These are phyloP conservation scores for Xerocomus spinulosus DNA, from an alignment of 768 basidiomycete genomes.

Conservation along the genomic window DNA sequence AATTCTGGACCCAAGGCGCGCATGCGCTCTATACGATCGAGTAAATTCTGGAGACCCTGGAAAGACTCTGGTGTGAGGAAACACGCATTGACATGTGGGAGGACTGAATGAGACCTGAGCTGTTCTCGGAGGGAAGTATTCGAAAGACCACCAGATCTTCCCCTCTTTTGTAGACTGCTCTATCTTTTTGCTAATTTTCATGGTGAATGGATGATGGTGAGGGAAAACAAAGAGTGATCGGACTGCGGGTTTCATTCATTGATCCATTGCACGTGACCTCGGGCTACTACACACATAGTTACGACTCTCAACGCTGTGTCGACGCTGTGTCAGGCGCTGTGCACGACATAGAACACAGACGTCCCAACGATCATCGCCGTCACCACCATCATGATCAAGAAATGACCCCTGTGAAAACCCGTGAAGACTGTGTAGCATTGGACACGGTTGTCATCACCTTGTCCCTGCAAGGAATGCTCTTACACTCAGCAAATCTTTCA, in stretches of 20 bases:
- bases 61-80: background rate
- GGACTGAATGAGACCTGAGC: conserved; percentile 61
- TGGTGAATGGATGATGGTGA: conserved; percentile 29
- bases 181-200: conserved; percentile 97
- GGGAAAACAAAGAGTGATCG: conserved; percentile 16
- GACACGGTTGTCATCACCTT: conserved; percentile 39
- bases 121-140: conserved; percentile 95
- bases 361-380: conserved; percentile 46
- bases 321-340: conserved; percentile 13
- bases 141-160: conserved; percentile 96
- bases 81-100: background rate
- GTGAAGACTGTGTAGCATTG: conserved; percentile 3
- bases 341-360: conserved; percentile 46
- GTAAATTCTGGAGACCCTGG: conserved; percentile 73
- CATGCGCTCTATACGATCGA: conserved; percentile 99
- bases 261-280: conserved; percentile 20
- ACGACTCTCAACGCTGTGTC: background rate
- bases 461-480: conserved; percentile 56
- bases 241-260: conserved; percentile 5
- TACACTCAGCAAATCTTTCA: conserved; percentile 50
- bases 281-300: background rate
- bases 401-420: conserved; percentile 39
- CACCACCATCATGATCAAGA: conserved; percentile 48
- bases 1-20: conserved; percentile 92
- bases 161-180: conserved; percentile 79